A percentile compares a stretch with the other conserved stretches of the same genome.
These are phyloP conservation scores for Cryptococcus sp. DNA, from an alignment of 1,284 basidiomycete species.

Conservation along the genomic window DNA sequence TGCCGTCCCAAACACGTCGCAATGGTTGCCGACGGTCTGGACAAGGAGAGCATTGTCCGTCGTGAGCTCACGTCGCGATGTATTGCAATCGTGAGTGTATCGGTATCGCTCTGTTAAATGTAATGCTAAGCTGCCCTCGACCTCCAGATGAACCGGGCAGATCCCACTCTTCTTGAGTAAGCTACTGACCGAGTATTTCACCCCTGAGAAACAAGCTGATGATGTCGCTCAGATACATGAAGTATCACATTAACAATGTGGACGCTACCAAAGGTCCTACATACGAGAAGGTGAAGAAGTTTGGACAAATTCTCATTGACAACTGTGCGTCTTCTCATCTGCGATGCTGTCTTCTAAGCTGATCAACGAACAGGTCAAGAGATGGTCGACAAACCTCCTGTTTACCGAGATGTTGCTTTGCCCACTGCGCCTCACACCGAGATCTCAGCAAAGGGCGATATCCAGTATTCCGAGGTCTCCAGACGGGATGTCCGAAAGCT, in stretches of 20 bases:
- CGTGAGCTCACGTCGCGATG: constrained; percentile 92
- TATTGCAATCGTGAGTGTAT: constrained; percentile 69
- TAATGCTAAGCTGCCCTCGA: background rate
- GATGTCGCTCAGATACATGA: constrained; percentile 69
- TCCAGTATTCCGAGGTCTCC: constrained; percentile 90
- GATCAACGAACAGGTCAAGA: constrained; percentile 32
- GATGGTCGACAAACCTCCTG: constrained; percentile 55
- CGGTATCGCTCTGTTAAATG: background rate
- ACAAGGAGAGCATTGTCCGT: constrained; percentile 42
- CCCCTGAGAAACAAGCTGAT: background rate
- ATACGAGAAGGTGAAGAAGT: constrained; percentile 92
- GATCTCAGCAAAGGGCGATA: constrained; percentile 89
- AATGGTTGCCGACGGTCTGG: constrained; percentile 40
- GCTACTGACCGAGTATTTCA: background rate
- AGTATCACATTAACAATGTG: constrained; percentile 86
- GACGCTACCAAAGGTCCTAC: constrained; percentile 83
- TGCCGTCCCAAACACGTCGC: constrained; percentile 9
- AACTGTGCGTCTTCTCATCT: constrained; percentile 58
- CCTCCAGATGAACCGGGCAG: constrained; percentile 82
- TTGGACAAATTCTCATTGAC: constrained; percentile 92
- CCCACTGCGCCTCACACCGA: constrained; percentile 96
- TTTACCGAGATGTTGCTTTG: constrained; percentile 73
- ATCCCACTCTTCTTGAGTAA: constrained; percentile 74
- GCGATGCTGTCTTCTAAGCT: background rate
- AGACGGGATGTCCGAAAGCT: constrained; percentile 95